Conservation (phyloP, 2,329 filamentous ascomycete genomes). For the Zelopaecilomyces penicillatus region DNA sequence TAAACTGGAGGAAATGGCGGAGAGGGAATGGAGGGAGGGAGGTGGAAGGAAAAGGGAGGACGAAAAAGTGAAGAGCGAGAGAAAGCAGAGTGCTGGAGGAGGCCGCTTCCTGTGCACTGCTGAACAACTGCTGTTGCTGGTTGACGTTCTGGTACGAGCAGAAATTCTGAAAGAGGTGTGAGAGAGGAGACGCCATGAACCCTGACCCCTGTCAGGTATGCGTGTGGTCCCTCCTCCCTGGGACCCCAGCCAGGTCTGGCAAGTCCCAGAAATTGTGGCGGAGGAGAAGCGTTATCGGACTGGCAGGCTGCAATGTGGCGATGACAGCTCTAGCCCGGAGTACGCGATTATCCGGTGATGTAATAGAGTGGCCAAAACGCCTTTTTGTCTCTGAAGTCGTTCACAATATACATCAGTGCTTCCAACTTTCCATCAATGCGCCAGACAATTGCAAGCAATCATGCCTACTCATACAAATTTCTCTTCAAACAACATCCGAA, state of each 20-base stretch:
- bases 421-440: neutral
- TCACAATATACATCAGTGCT: too few relatives aligned
- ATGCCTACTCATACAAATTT: too few relatives aligned
- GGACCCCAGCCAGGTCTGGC: slow-evolving; percentile 2
- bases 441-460: neutral
- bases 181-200: neutral
- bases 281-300: slow-evolving; percentile 7
- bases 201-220: slow-evolving; percentile 4
- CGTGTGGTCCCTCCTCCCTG: slow-evolving; percentile 1
- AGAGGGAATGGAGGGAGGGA: neutral
- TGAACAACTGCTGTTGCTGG: too few relatives aligned
- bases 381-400: too few relatives aligned
- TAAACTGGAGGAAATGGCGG: slow-evolving; percentile 2
- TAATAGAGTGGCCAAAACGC: neutral
- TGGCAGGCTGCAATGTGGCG: slow-evolving; percentile 5
- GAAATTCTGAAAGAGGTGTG: neutral
- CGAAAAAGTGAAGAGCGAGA: slow-evolving; percentile 1
- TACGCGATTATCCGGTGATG: slow-evolving; percentile 1
- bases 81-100: slow-evolving; percentile 3
- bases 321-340: slow-evolving; percentile 2
- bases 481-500: neutral
- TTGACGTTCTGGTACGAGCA: too few relatives aligned
- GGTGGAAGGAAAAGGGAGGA: slow-evolving; percentile 1
- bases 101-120: neutral
- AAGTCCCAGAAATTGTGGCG: slow-evolving; percentile 3